phyloP scores from a whole-genome alignment of 164 flowering plant species.

The Santalum album region DNA sequence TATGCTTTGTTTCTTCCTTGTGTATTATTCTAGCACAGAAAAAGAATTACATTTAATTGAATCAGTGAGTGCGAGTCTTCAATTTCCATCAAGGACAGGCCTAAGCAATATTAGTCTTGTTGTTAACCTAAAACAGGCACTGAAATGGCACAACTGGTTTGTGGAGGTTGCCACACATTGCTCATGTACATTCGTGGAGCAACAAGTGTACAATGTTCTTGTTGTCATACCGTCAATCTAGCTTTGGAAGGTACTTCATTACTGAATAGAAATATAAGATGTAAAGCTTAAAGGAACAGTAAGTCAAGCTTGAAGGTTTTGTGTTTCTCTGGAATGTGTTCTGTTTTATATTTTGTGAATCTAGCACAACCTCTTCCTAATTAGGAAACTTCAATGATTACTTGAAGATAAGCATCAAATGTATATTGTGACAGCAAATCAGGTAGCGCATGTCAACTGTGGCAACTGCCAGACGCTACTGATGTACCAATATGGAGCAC shows the following conservation, averaged over 20 bases:
- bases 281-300: no score
- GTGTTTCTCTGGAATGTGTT: neutral
- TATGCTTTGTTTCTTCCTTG: slow-evolving; percentile 10
- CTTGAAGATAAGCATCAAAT: neutral
- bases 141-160: slow-evolving; percentile 89
- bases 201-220: slow-evolving; percentile 85
- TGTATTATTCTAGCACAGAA: neutral
- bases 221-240: slow-evolving; percentile 85
- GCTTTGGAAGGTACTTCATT: slow-evolving; percentile 63
- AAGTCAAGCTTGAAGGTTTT: no score
- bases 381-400: neutral
- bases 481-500: slow-evolving; percentile 93
- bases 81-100: neutral
- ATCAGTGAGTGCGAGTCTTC: neutral
- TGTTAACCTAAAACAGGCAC: slow-evolving; percentile 42
- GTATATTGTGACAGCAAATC: slow-evolving; percentile 51
- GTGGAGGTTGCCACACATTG: slow-evolving; percentile 87
- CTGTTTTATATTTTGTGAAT: no score
- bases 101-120: neutral
- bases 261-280: neutral
- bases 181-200: slow-evolving; percentile 94
- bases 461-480: slow-evolving; percentile 79
- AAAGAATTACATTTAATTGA: neutral
- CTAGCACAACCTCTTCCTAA: neutral
- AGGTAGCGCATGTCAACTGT: slow-evolving; percentile 87